These are phyloP conservation scores for Vigna mungo DNA, from an alignment of 306 rosid species.

Conservation along the genomic window DNA sequence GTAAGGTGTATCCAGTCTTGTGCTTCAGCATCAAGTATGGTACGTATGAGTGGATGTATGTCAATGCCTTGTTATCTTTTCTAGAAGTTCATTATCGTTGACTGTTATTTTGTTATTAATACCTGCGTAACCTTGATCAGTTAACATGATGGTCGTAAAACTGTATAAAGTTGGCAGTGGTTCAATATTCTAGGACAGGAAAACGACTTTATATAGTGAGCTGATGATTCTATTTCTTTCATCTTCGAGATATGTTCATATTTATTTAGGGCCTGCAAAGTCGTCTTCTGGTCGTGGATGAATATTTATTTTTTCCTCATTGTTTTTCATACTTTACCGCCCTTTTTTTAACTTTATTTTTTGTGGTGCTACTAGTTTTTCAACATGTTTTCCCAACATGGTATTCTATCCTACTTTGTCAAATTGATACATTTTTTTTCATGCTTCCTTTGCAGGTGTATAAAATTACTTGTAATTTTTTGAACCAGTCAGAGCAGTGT, in stretches of 20 bases:
- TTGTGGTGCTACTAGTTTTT: background rate
- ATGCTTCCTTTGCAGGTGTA: constrained; percentile 51
- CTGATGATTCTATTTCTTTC: constrained; percentile 1
- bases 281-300: constrained; percentile 15
- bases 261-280: constrained; percentile 5
- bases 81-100: constrained; percentile 16
- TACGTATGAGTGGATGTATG: constrained; percentile 47
- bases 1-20: constrained; percentile 40
- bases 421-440: constrained; percentile 20
- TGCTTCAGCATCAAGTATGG: constrained; percentile 55
- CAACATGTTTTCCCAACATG: constrained; percentile 12
- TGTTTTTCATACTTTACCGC: background rate
- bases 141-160: constrained; percentile 28
- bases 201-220: constrained; percentile 16
- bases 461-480: constrained; percentile 44
- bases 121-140: constrained; percentile 4
- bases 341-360: background rate
- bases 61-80: constrained; percentile 37
- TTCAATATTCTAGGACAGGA: constrained; percentile 28
- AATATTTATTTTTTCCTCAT: constrained; percentile 12
- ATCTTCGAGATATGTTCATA: background rate
- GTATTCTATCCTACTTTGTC: constrained; percentile 15
- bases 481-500: constrained; percentile 53
- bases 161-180: constrained; percentile 34
- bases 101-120: constrained; percentile 24